Percentiles rank a stretch among this genome's conserved stretches.
Conservation (phyloP, 106 monocot species). For the Apostasia shenzhenica region DNA sequence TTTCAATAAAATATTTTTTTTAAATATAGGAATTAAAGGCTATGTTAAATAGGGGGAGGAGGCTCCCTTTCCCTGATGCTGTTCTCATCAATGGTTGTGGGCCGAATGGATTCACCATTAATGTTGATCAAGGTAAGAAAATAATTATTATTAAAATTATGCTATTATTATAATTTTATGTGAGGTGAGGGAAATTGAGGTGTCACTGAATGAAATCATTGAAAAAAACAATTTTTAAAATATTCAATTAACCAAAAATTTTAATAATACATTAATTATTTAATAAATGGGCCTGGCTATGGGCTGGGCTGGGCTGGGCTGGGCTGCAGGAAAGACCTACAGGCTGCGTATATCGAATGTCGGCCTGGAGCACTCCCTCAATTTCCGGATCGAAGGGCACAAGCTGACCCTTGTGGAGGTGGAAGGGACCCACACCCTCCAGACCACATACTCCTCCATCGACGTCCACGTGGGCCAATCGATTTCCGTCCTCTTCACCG, state of each 20-base stretch:
- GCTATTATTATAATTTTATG: too few relatives aligned
- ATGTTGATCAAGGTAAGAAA: slow-evolving; percentile 44
- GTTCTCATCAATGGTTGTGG: slow-evolving; percentile 85
- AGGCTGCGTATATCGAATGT: slow-evolving; percentile 87
- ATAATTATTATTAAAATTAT: neutral
- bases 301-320: too few relatives aligned
- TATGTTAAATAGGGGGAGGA: slow-evolving; percentile 49
- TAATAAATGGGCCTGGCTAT: too few relatives aligned
- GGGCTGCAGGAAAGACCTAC: slow-evolving; percentile 64
- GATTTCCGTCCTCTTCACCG: slow-evolving; percentile 62
- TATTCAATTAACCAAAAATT: too few relatives aligned
- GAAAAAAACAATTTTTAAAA: too few relatives aligned
- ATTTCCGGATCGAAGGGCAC: slow-evolving; percentile 68
- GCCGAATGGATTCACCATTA: slow-evolving; percentile 37
- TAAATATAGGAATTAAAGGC: slow-evolving; percentile 33
- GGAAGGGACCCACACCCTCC: slow-evolving; percentile 86
- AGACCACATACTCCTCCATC: slow-evolving; percentile 51
- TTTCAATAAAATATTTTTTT: too few relatives aligned
- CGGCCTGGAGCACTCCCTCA: slow-evolving; percentile 65
- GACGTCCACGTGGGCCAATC: slow-evolving; percentile 84
- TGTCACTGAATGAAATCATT: too few relatives aligned
- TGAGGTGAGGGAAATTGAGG: too few relatives aligned
- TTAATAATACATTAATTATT: too few relatives aligned
- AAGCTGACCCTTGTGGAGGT: slow-evolving; percentile 69
- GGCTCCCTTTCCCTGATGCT: slow-evolving; percentile 50